Evolutionary conservation across 106 monocot genomes (phyloP).

Genomic region (Dioscorea alata): DNA sequence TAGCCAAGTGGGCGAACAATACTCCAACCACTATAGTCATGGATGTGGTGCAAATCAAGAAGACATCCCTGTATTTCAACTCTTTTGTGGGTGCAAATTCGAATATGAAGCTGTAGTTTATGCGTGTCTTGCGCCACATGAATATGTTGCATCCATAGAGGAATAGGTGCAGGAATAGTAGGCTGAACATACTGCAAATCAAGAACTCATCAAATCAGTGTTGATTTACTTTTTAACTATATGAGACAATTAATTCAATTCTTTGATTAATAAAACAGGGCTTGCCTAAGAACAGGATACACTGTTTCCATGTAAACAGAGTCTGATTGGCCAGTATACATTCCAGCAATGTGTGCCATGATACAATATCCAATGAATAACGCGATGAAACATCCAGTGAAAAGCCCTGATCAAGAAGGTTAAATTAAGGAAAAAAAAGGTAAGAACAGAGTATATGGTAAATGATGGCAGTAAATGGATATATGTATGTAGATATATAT

Average conservation of each 20-base stretch:
- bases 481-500: not conserved
- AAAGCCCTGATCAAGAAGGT: conserved; percentile 48
- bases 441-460: not conserved
- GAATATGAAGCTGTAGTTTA: conserved; percentile 95
- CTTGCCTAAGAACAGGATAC: conserved; percentile 85
- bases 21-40: conserved; percentile 70
- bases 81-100: conserved; percentile 77
- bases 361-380: conserved; percentile 84
- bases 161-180: conserved; percentile 81
- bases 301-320: conserved; percentile 91
- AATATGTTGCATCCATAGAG: conserved; percentile 96
- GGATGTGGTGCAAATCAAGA: conserved; percentile 69
- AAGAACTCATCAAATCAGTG: not conserved
- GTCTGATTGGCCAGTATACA: conserved; percentile 57
- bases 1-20: conserved; percentile 57
- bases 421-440: not conserved
- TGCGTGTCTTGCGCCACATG: conserved; percentile 78
- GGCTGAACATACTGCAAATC: conserved; percentile 76
- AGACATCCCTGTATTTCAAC: conserved; percentile 72
- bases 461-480: not conserved
- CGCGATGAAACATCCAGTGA: conserved; percentile 82
- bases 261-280: not conserved
- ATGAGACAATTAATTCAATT: not conserved
- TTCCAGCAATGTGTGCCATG: conserved; percentile 87
- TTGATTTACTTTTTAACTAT: not conserved